Evolutionary conservation across 768 basidiomycete species (phyloP), one percentile per base, ranked within the genome.

Genomic region (Tylopilus rubrobrunneus): DNA sequence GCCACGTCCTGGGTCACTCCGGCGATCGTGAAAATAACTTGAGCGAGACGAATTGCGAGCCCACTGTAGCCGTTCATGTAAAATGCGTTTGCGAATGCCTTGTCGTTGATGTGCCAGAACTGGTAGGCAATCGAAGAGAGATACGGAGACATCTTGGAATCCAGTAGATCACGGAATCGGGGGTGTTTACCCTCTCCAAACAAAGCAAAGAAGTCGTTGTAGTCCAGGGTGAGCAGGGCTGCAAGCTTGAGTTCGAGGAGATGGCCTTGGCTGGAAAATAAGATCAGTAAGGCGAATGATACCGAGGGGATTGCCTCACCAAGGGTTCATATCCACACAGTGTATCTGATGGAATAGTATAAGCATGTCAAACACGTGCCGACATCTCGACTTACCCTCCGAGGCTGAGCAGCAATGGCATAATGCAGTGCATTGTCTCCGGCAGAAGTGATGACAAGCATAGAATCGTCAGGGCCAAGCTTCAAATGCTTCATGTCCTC

Each of bases 401-500:
- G 74, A 3, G 85, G 85, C 29, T 74, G 66, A 2, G 81, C 82
- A n/a, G 76, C 77, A 52, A 86, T 83, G 8, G 86, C 87, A 57
- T 91, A 91, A 64, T 89, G 87, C 34, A 91, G 72, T 3, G 86
- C 85, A 65, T 91, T 91, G 67, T 89, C 88, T 0, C 88, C 88
- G 3, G 86, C 89, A 48, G 82, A 84, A 1, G 87, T 89, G 61
- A 91, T 89, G 17, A 84, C 82, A 12, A 90, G 75, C 64, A 90
- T 77, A 1, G 81, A 77, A 69, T 91, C 88, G 12, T 84, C 76
- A 34, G 70, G 67, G 19, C 78, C 76, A 52, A 90, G 67, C 15
- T 82, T 63, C 6, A 91, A 71, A 60, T 81, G 75, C 57, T 77
- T 75, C 76, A 90, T 81, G 64, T 91, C 89, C 56, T 82, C 86